Conservation (phyloP, 2,329 filamentous ascomycete genomes). For the Alternaria panax region DNA sequence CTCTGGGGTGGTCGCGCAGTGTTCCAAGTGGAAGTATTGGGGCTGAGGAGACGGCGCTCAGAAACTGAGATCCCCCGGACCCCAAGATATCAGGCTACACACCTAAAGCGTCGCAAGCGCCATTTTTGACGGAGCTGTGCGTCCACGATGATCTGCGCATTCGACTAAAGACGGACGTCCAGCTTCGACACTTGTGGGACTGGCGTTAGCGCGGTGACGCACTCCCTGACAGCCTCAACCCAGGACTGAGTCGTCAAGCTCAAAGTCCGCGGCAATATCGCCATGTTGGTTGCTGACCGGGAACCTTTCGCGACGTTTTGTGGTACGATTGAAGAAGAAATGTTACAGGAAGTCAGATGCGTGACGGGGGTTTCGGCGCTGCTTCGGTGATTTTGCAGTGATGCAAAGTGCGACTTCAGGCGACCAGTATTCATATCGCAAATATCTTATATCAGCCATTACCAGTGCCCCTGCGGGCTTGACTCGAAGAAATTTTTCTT, state of each 20-base stretch:
- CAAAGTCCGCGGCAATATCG: not conserved
- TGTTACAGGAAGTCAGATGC: slow-evolving; percentile 2
- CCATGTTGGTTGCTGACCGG: slow-evolving; percentile 1
- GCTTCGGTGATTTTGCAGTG: slow-evolving; percentile 6
- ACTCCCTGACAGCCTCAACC: slow-evolving; percentile 5
- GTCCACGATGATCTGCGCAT: slow-evolving; percentile 11
- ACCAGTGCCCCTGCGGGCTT: not conserved
- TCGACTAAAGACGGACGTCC: slow-evolving; percentile 1
- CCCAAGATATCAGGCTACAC: slow-evolving; percentile 4
- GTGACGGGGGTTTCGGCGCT: slow-evolving; percentile 1
- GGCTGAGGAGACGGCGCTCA: slow-evolving; percentile 3
- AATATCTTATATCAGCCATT: not conserved
- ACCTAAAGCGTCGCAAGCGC: slow-evolving; percentile 8
- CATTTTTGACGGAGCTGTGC: slow-evolving; percentile 7
- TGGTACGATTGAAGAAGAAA: not conserved
- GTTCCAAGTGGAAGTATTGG: slow-evolving; percentile 2
- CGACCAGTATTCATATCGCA: not conserved
- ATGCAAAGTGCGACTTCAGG: slow-evolving; percentile 3
- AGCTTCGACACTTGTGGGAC: slow-evolving; percentile 10
- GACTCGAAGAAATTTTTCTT: not conserved
- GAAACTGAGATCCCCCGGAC: slow-evolving; percentile 5
- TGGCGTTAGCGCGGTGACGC: slow-evolving; percentile 3
- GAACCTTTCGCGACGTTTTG: not conserved
- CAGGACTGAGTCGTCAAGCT: slow-evolving; percentile 1
- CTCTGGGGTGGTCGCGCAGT: slow-evolving; percentile 6